Conservation (phyloP, 176 grass and related monocot genomes). For the Chrysopogon serrulatus region DNA sequence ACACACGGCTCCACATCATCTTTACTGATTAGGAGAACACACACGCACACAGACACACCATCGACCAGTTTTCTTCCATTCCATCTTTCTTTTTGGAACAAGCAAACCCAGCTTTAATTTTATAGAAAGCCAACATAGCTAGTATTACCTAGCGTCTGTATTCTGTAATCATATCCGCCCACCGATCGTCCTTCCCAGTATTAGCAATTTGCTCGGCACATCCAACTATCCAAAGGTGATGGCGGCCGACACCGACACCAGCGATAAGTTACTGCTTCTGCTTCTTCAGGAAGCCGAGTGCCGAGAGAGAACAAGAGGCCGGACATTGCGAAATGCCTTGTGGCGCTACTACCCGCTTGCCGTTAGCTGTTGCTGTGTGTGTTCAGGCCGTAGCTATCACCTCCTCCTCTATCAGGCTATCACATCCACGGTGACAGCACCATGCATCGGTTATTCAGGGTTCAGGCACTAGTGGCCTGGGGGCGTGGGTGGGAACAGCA, state of each 20-base stretch:
- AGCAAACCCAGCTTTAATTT: not conserved
- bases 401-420: not conserved
- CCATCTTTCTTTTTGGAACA: not conserved
- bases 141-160: not conserved
- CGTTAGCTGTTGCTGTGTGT: not conserved
- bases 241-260: not conserved
- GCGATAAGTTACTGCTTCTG: not conserved
- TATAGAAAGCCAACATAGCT: not conserved
- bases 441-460: constrained; percentile 2
- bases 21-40: not conserved
- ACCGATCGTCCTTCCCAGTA: not conserved
- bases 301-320: not conserved
- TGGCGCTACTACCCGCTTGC: not conserved
- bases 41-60: not conserved
- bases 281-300: not conserved
- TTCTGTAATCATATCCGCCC: not conserved
- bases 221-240: not conserved
- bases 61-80: not conserved
- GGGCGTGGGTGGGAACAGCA: no score
- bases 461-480: not conserved
- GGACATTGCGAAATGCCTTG: not conserved
- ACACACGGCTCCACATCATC: not conserved
- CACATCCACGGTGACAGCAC: not conserved
- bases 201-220: not conserved
- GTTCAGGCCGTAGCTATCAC: constrained; percentile 20